Base-by-base conservation (phyloP, 2,329 filamentous ascomycete genomes). In the Verticillium dahliae region DNA sequence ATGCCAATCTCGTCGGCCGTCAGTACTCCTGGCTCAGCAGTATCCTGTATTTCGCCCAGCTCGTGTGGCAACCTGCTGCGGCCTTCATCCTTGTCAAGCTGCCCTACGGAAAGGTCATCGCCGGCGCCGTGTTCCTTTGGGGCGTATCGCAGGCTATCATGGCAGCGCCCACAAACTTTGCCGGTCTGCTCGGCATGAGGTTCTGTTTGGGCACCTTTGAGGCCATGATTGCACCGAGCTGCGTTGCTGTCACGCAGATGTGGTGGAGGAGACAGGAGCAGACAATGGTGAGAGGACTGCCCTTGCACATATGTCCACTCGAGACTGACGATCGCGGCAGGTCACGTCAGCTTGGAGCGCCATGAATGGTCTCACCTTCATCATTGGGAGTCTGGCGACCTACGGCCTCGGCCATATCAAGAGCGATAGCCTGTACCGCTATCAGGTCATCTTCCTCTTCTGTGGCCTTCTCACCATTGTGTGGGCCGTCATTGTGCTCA, bases 21-120 rank as follows among this genome's bases (percentile, higher is more conserved):
- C 76, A 86, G 62, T 86, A 86, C 72, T 84, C 83, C 0, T 71
- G 86, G 22, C 71, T 87, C 27, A 80, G 82, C 31, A 85, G 82
- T 6, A 84, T 87, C 50, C 75, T 79, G 0, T 77, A 84, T 1
- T 84, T 88, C 31, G 84, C 84, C 1, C 84, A 88, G 69, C 76
- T 88, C 39, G 81, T 73, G 54, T 86, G 84, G 82, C 82, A 86
- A 63, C 85, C 85, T 0, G 83, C 87, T 62, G 85, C 84, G 0
- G 83, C 82, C 0, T 78, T 79, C 61, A 76, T 88, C 37, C 87
- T 88, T 62, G 83, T 88, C 65, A 85, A 82, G 65, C 78, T 88
- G 0, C 45, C 45, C 15, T 52, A 52, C 18, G 45, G 45, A 7
- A 52, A 52, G 45, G 45, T 52, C 18, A 52, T 52, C 22, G 45